phyloP scores from a whole-genome alignment of 345 rosid genomes.

The Odontarrhena argentea region DNA sequence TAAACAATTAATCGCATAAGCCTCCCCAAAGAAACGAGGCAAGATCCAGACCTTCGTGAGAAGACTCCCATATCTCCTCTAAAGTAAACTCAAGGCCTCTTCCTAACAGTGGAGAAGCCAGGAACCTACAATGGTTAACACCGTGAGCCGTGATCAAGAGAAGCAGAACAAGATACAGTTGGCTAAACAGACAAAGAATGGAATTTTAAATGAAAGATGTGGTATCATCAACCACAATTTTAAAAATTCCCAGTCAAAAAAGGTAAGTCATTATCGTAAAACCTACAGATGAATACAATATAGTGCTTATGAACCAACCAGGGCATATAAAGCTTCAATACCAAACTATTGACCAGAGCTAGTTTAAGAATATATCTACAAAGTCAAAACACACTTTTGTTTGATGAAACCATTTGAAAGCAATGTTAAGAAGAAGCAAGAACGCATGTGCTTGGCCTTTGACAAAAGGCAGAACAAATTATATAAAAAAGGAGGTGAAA shows the following conservation, averaged over 20 bases:
- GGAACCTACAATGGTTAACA: constrained; percentile 23
- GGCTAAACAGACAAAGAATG: constrained; percentile 9
- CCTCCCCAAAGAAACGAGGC: constrained; percentile 18
- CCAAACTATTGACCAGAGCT: constrained; percentile 35
- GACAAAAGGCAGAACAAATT: constrained; percentile 16
- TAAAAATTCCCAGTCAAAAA: constrained; percentile 12
- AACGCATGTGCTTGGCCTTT: constrained; percentile 34
- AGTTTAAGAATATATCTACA: neutral
- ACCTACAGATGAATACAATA: constrained; percentile 33
- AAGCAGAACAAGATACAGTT: constrained; percentile 2
- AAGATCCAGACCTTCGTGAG: constrained; percentile 59
- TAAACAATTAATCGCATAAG: neutral
- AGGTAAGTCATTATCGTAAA: constrained; percentile 35
- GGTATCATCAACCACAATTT: constrained; percentile 23
- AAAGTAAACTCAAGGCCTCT: constrained; percentile 25
- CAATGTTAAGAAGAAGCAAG: constrained; percentile 14
- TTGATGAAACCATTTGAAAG: constrained; percentile 13
- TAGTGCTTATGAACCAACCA: constrained; percentile 33
- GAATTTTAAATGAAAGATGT: constrained; percentile 1
- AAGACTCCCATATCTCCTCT: constrained; percentile 55
- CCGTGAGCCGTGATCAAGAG: constrained; percentile 11
- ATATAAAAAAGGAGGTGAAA: constrained; percentile 10
- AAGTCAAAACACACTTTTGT: constrained; percentile 23
- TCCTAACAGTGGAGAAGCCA: constrained; percentile 36
- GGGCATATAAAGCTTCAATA: constrained; percentile 6